Percentiles rank a stretch among this genome's conserved stretches.
Evolutionary conservation across 352 stramenopile species (phyloP).

Genomic region (Globisporangium emineosum): DNA sequence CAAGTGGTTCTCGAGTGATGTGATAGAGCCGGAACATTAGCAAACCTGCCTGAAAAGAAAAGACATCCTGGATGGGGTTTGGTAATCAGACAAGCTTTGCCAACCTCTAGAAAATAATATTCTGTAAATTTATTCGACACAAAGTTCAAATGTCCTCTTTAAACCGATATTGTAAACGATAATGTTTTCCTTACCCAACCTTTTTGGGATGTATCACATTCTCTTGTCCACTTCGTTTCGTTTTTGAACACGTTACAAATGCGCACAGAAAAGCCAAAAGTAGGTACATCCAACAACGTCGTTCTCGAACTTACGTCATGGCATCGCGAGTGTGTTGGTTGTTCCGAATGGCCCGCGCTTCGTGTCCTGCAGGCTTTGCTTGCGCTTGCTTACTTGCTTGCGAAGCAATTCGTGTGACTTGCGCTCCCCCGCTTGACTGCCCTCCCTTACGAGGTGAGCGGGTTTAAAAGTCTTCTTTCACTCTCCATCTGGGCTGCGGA

Average conservation of each 20-base stretch:
- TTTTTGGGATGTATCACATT: neutral
- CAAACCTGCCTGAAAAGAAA: conserved; percentile 8
- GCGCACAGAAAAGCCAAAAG: neutral
- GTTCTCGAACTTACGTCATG: neutral
- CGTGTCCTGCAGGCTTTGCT: neutral
- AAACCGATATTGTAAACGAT: neutral
- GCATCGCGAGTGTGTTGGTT: neutral
- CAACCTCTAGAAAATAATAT: neutral
- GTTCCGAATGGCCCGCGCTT: neutral
- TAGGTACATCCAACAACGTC: neutral
- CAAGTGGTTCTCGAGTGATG: neutral
- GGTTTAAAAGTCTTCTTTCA: neutral
- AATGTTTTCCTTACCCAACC: neutral
- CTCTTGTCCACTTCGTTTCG: neutral
- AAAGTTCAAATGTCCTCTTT: neutral
- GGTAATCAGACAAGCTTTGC: neutral
- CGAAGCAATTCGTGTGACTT: neutral
- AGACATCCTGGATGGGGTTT: neutral
- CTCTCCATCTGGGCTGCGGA: neutral
- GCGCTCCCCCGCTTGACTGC: neutral
- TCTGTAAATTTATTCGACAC: neutral
- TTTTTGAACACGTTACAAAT: neutral
- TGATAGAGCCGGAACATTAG: conserved; percentile 16
- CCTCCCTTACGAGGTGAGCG: neutral
- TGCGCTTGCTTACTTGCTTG: too few relatives aligned